phyloP scores from a whole-genome alignment of 306 rosid genomes.

The Datisca glomerata region DNA sequence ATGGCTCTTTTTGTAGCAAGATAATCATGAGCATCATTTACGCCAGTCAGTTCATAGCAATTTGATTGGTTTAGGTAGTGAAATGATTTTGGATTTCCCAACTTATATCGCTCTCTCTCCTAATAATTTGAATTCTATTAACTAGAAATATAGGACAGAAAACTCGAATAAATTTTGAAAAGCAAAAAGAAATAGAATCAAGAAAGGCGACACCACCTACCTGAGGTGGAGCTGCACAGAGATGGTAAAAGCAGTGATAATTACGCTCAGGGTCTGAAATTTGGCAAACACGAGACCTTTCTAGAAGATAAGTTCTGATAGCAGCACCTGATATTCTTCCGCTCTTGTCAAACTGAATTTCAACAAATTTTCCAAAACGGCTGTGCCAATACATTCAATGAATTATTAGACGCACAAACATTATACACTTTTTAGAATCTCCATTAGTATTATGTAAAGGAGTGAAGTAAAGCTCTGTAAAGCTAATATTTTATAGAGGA shows the following conservation, averaged over 20 bases:
- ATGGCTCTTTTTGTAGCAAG: constrained; percentile 82
- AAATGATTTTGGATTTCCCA: constrained; percentile 71
- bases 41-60: constrained; percentile 65
- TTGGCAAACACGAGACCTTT: constrained; percentile 95
- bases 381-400: constrained; percentile 38
- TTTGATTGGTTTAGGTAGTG: constrained; percentile 85
- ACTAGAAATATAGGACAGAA: constrained; percentile 5
- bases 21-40: constrained; percentile 64
- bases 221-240: constrained; percentile 88
- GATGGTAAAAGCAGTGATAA: constrained; percentile 82
- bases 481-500: too few species aligned
- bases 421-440: too few species aligned
- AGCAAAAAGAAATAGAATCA: constrained; percentile 10
- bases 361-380: constrained; percentile 91
- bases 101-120: constrained; percentile 77
- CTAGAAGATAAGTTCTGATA: constrained; percentile 83
- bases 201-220: constrained; percentile 26
- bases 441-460: too few species aligned
- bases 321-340: constrained; percentile 97
- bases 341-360: constrained; percentile 62
- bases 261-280: constrained; percentile 84
- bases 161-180: not conserved
- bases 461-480: too few species aligned
- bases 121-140: constrained; percentile 21
- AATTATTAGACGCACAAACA: too few species aligned